Conservation (phyloP, 352 stramenopile genomes). For the Pelagophyceae sp. region DNA sequence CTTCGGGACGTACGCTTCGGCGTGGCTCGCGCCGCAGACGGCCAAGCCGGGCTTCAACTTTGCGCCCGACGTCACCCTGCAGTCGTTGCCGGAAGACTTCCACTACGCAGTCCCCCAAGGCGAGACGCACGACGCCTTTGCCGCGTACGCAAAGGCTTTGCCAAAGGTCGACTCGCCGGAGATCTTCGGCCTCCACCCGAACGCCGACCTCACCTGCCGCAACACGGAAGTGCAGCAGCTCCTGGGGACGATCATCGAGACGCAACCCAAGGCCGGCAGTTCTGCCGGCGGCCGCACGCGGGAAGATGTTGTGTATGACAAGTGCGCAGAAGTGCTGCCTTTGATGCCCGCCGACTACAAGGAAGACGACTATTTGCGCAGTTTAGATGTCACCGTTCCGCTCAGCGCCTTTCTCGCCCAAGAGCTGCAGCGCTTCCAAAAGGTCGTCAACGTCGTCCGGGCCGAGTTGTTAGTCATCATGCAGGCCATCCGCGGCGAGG, state of each 20-base stretch:
- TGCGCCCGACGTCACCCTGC: conserved; percentile 38
- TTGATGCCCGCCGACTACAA: conserved; percentile 73
- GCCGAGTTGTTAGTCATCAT: conserved; percentile 72
- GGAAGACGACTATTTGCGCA: conserved; percentile 34
- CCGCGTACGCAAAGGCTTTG: conserved; percentile 68
- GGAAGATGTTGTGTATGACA: conserved; percentile 82
- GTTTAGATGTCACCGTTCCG: conserved; percentile 45
- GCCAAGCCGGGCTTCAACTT: conserved; percentile 65
- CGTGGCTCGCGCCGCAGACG: conserved; percentile 66
- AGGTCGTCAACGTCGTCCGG: conserved; percentile 75
- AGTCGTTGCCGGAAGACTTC: conserved; percentile 47
- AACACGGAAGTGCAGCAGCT: conserved; percentile 80
- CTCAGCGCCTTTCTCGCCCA: conserved; percentile 90
- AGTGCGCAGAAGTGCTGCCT: conserved; percentile 73
- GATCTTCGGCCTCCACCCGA: conserved; percentile 87
- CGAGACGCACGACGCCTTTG: conserved; percentile 65
- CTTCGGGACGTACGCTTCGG: conserved; percentile 82
- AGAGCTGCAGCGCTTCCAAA: conserved; percentile 81
- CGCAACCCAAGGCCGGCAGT: conserved; percentile 63
- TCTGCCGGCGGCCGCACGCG: conserved; percentile 64
- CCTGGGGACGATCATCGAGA: conserved; percentile 78
- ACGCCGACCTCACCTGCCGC: conserved; percentile 85
- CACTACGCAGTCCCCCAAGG: neutral
- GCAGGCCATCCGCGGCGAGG: conserved; percentile 82
- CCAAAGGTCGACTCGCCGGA: conserved; percentile 83